Conservation (phyloP, 768 basidiomycete genomes). For the Russula ochroleuca region DNA sequence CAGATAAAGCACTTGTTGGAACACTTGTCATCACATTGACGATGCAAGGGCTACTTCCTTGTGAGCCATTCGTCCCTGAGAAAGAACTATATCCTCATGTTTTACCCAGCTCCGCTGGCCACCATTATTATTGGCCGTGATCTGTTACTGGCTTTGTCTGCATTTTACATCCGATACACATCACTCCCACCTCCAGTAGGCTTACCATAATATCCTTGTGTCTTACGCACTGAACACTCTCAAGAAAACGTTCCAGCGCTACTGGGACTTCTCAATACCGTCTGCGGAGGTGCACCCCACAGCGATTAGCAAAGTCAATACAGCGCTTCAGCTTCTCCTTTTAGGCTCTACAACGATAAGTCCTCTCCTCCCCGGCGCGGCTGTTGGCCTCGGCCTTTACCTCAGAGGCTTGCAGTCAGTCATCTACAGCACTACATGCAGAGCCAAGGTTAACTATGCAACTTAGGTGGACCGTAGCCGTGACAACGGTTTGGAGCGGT, state of each 20-base stretch:
- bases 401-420: constrained; percentile 54
- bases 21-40: constrained; percentile 85
- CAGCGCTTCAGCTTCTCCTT: constrained; percentile 81
- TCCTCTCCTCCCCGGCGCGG: constrained; percentile 68
- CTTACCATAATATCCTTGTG: constrained; percentile 13
- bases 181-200: constrained; percentile 83
- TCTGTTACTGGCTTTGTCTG: constrained; percentile 76
- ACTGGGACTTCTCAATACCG: constrained; percentile 95
- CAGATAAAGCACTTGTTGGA: constrained; percentile 94
- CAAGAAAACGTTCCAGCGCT: constrained; percentile 86
- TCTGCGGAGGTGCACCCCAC: constrained; percentile 95
- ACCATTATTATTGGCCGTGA: constrained; percentile 87
- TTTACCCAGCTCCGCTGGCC: constrained; percentile 71
- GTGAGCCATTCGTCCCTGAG: constrained; percentile 42
- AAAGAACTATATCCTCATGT: background rate
- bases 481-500: constrained; percentile 91
- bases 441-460: background rate
- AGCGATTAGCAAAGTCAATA: constrained; percentile 94
- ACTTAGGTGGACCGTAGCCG: constrained; percentile 76
- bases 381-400: constrained; percentile 53
- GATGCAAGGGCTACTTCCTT: constrained; percentile 75
- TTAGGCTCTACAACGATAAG: constrained; percentile 88
- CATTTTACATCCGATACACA: constrained; percentile 90
- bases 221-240: constrained; percentile 15
- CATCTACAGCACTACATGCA: background rate